These are phyloP conservation scores for Tremellales sp. DNA, from an alignment of 1,284 basidiomycete species.

Conservation along the genomic window DNA sequence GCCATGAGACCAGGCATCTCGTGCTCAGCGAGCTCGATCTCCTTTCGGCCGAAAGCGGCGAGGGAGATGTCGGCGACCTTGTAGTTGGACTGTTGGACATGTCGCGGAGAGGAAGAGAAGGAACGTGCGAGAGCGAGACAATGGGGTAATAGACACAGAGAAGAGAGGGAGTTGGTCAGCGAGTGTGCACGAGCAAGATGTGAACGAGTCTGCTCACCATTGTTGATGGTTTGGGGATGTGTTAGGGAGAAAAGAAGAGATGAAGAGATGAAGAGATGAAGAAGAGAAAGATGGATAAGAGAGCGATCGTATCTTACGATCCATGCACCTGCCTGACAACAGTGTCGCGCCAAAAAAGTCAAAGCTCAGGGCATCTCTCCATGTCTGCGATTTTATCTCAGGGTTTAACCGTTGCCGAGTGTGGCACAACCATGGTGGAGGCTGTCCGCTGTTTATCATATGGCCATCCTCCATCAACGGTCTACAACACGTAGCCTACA, in stretches of 20 bases:
- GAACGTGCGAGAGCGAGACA: neutral
- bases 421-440: too few relatives aligned
- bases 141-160: neutral
- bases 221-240: conserved; percentile 5
- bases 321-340: neutral
- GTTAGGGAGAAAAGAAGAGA: conserved; percentile 4
- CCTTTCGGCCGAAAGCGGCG: conserved; percentile 79
- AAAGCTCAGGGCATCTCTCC: too few relatives aligned
- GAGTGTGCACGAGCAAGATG: neutral
- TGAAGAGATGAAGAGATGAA: conserved; percentile 1
- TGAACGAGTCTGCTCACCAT: conserved; percentile 12
- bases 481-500: too few relatives aligned
- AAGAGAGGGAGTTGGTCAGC: neutral
- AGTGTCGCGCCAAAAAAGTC: neutral
- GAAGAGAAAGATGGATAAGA: neutral
- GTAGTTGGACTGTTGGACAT: conserved; percentile 25
- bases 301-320: neutral
- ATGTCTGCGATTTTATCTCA: too few relatives aligned
- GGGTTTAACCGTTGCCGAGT: too few relatives aligned
- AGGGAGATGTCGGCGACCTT: conserved; percentile 78
- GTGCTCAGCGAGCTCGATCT: conserved; percentile 89
- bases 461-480: too few relatives aligned
- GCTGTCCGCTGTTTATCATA: too few relatives aligned
- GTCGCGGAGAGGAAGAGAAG: neutral
- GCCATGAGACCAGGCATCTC: conserved; percentile 74